Evolutionary conservation across 2,329 filamentous ascomycete species (phyloP).

Genomic region (Aspergillus melleus): DNA sequence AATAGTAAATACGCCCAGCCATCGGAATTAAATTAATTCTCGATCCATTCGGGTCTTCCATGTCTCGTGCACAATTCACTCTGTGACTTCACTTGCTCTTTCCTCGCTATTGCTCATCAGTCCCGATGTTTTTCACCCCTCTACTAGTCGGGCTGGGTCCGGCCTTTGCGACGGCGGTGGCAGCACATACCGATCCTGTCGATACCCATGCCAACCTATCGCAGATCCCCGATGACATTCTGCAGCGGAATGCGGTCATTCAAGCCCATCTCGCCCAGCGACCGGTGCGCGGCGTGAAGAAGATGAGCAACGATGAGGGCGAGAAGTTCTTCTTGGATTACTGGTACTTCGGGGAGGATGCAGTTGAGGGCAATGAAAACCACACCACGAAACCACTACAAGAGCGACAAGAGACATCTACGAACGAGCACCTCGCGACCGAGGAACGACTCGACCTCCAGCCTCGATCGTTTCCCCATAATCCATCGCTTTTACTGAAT

Average conservation of each 20-base stretch:
- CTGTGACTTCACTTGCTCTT: neutral
- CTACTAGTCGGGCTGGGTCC: slow-evolving; percentile 5
- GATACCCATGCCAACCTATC: slow-evolving; percentile 5
- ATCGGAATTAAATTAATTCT: too few species aligned
- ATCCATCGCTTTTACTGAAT: slow-evolving; percentile 4
- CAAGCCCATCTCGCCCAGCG: slow-evolving; percentile 29
- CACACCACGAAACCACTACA: neutral
- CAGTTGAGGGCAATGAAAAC: slow-evolving; percentile 10
- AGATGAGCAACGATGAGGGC: slow-evolving; percentile 48
- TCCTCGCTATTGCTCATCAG: neutral
- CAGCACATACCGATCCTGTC: neutral
- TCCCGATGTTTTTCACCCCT: slow-evolving; percentile 3
- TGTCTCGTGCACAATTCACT: too few species aligned
- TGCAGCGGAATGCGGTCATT: slow-evolving; percentile 30
- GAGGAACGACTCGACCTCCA: slow-evolving; percentile 6
- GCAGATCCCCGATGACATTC: slow-evolving; percentile 3
- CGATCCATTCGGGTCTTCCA: too few species aligned
- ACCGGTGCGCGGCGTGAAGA: slow-evolving; percentile 26
- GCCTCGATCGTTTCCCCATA: slow-evolving; percentile 16
- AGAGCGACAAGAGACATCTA: neutral
- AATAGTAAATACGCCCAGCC: too few species aligned
- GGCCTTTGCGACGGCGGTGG: neutral
- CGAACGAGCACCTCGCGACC: neutral
- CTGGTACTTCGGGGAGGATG: slow-evolving; percentile 38
- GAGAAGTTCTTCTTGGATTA: slow-evolving; percentile 52